Evolutionary conservation across 805 yeast species (phyloP), one percentile per base, ranked within the genome.

Genomic region (Wickerhamomyces silvicola): DNA sequence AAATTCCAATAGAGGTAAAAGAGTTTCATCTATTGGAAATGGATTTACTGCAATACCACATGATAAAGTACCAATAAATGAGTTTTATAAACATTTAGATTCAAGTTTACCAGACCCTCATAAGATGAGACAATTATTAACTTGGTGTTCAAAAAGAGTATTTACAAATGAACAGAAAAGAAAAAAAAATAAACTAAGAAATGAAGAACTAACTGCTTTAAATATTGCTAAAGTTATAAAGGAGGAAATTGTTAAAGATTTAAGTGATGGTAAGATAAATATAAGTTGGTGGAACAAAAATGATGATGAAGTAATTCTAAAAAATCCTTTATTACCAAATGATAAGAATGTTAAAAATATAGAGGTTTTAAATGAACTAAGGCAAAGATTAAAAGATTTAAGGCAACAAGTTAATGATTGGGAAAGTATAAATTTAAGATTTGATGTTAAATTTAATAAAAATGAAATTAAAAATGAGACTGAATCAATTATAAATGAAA

Each of bases 1-100:
- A 6, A 19, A 34, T 32, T 38, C n/a, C 24, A 68, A 70, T 32
- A 60, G 92, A 21, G 92, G 92, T 7, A 79, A 78, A 45, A 56
- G 92, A 18, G 72, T 78, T 3, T 81, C 83, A 48, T 78, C 87
- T 0, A 70, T 81, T 6, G 87, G 88, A 2, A 80, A 78, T 46
- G 90, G 88, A 3, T 75, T 74, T 43, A 64, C 62, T 3, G 83
- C 79, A 0, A 69, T 68, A 19, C 88, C 88, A 2, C 88, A 81
- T 50, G 62, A 66, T 1, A 77, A 74, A 28, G 72, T 82, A 1
- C 66, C 74, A 0, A 59, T 64, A 1, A 44, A 57, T 8, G 77
- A 75, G 32, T 75, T 75, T 45, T 75, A 70, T 51, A 80, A 79
- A 46, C 77, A 76, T 45, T 53, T 82, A 20, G 82, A 81, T 41